Conservation (phyloP, 2,329 filamentous ascomycete genomes). For the Chaetomium sp. region DNA sequence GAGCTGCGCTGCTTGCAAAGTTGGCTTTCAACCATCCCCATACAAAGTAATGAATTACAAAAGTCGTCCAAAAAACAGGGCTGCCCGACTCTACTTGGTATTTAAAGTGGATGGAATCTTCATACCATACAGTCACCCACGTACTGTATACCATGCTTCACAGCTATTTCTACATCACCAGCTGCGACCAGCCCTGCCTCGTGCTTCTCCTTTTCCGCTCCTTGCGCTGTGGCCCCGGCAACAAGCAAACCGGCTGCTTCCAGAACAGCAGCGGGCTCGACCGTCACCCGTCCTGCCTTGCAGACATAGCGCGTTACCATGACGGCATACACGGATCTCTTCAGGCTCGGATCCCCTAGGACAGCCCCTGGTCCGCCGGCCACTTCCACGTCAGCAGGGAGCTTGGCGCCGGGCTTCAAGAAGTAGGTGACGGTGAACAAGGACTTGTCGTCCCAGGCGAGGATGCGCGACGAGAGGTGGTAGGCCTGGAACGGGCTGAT, state of each 20-base stretch:
- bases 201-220: background rate
- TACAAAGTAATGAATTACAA: background rate
- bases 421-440: background rate
- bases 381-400: background rate
- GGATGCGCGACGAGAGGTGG: background rate
- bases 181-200: background rate
- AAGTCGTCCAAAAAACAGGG: background rate
- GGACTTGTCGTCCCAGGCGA: background rate
- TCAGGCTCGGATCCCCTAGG: background rate
- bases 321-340: background rate
- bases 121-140: background rate
- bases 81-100: background rate
- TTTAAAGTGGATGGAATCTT: background rate
- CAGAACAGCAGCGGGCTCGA: background rate
- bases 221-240: background rate
- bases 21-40: background rate
- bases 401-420: background rate
- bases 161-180: background rate
- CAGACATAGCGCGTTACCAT: constrained; percentile 1
- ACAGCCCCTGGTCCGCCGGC: background rate
- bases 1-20: background rate
- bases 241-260: background rate
- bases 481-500: constrained; percentile 1
- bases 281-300: constrained; percentile 1
- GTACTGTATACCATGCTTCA: background rate